These are phyloP conservation scores for Pseudozyma sp. DNA, from an alignment of 1,284 basidiomycete genomes.

Conservation along the genomic window DNA sequence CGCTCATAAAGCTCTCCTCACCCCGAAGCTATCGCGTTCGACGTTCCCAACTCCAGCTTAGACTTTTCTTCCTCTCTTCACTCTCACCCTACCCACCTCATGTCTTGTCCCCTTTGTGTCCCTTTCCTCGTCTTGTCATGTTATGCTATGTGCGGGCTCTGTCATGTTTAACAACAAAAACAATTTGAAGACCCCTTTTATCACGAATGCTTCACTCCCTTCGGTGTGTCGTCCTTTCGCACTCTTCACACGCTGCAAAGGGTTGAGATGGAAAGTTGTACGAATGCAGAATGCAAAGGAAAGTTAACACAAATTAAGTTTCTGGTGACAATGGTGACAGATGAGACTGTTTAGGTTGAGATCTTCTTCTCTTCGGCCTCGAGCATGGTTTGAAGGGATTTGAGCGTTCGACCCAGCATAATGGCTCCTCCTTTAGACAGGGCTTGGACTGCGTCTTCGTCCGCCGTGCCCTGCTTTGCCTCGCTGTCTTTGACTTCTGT, in stretches of 20 bases:
- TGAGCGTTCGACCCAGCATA: conserved; percentile 38
- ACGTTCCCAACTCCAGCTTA: neutral
- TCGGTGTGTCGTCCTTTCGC: too few species aligned
- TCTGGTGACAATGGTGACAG: neutral
- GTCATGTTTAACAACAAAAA: too few species aligned
- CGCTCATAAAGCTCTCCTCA: neutral
- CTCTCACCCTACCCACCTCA: neutral
- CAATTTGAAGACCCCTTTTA: too few species aligned
- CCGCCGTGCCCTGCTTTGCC: conserved; percentile 41
- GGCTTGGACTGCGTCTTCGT: conserved; percentile 63
- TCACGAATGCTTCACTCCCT: too few species aligned
- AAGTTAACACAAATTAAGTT: too few species aligned
- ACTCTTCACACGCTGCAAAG: too few species aligned
- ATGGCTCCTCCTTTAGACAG: conserved; percentile 48
- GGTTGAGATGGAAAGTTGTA: too few species aligned
- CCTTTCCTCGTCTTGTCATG: too few species aligned
- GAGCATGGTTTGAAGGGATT: conserved; percentile 7
- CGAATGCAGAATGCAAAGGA: too few species aligned
- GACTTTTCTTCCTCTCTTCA: neutral
- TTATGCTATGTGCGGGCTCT: too few species aligned
- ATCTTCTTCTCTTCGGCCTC: neutral
- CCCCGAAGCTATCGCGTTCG: too few species aligned
- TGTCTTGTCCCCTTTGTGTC: neutral
- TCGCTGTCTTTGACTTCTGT: neutral
- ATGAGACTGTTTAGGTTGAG: too few species aligned